These are phyloP conservation scores for Neoconidiobolus thromboides DNA, from an alignment of 371 early-diverging fungal genomes.

Conservation along the genomic window DNA sequence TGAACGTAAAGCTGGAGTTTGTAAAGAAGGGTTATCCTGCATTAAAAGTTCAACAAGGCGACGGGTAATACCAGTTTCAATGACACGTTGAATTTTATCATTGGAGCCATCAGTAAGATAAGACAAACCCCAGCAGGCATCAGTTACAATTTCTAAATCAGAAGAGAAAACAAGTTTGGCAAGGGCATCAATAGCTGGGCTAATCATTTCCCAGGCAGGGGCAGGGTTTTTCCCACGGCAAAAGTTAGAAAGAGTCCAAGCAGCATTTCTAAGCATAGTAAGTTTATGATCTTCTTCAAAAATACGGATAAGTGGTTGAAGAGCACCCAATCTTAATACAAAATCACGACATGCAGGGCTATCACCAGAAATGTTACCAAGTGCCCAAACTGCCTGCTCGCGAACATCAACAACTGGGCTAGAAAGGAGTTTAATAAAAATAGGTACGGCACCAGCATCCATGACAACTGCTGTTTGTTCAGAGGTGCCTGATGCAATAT, in stretches of 20 bases:
- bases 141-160: conserved; percentile 94
- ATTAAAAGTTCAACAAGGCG: conserved; percentile 83
- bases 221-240: conserved; percentile 97
- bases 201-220: conserved; percentile 73
- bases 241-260: conserved; percentile 98
- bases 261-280: conserved; percentile 94
- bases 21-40: conserved; percentile 70
- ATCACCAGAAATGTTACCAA: conserved; percentile 99
- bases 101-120: conserved; percentile 94
- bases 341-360: conserved; percentile 85
- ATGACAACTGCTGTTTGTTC: conserved; percentile 93
- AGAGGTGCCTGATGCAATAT: conserved; percentile 98
- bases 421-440: conserved; percentile 78
- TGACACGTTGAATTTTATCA: conserved; percentile 90
- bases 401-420: conserved; percentile 78
- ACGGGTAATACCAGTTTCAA: conserved; percentile 85
- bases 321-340: conserved; percentile 71
- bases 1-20: conserved; percentile 95
- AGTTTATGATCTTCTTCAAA: conserved; percentile 73
- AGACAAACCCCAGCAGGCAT: conserved; percentile 98
- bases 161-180: conserved; percentile 70
- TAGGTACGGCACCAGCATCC: conserved; percentile 80
- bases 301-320: conserved; percentile 63
- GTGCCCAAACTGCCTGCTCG: conserved; percentile 99
- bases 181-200: conserved; percentile 71